phyloP scores from a whole-genome alignment of 1,284 basidiomycete genomes.

The Inonotus obliquus region DNA sequence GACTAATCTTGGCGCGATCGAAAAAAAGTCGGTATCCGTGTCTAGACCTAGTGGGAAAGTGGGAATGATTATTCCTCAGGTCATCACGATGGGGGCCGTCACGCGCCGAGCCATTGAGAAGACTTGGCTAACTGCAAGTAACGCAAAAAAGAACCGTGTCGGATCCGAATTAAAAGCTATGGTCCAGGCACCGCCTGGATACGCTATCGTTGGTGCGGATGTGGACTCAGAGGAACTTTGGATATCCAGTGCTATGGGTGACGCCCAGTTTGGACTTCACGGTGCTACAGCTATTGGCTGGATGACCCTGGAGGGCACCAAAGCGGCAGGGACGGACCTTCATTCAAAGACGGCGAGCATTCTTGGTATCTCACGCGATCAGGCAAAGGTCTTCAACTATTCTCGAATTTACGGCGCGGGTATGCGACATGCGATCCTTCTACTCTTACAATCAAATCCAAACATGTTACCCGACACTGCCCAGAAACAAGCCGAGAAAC shows the following conservation, averaged over 20 bases:
- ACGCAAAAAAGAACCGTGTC: conserved; percentile 95
- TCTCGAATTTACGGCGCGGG: conserved; percentile 98
- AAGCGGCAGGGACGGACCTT: conserved; percentile 90
- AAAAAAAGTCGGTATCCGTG: conserved; percentile 22
- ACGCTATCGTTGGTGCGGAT: conserved; percentile 95
- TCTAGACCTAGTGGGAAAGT: conserved; percentile 48
- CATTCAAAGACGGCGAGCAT: conserved; percentile 97
- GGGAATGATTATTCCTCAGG: conserved; percentile 93
- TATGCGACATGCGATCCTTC: conserved; percentile 87
- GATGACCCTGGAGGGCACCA: conserved; percentile 99
- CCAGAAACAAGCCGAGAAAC: conserved; percentile 74
- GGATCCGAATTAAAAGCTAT: conserved; percentile 98
- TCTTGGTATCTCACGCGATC: conserved; percentile 88
- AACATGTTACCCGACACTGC: conserved; percentile 78
- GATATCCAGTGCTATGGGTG: conserved; percentile 99
- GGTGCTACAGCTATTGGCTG: conserved; percentile 97
- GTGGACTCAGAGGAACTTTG: conserved; percentile 99
- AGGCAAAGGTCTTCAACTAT: conserved; percentile 99
- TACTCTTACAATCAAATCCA: conserved; percentile 85
- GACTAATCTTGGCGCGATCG: conserved; percentile 44
- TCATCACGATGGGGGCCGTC: conserved; percentile 98
- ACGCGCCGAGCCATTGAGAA: conserved; percentile 96
- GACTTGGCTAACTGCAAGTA: conserved; percentile 98
- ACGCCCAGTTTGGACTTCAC: conserved; percentile 96
- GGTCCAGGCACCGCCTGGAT: conserved; percentile 92